These are phyloP conservation scores for Thelephora aurantiotincta DNA, from an alignment of 768 basidiomycete species.

Conservation along the genomic window DNA sequence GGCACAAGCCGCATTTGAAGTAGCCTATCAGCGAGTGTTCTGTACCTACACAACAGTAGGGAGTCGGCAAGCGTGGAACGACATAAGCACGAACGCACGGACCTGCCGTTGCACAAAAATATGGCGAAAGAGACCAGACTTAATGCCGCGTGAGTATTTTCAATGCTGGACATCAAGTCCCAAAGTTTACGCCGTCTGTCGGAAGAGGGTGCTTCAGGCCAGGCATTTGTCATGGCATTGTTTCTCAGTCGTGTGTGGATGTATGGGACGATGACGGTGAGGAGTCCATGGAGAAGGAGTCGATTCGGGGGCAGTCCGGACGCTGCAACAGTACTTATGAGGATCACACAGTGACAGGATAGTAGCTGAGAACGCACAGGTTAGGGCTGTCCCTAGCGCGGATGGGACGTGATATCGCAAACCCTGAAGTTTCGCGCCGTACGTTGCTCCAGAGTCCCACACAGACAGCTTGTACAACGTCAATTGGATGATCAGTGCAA, in stretches of 20 bases:
- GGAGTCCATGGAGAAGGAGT: slow-evolving; percentile 49
- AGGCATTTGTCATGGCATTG: slow-evolving; percentile 69
- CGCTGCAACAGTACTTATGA: slow-evolving; percentile 24
- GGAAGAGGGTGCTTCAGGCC: slow-evolving; percentile 82
- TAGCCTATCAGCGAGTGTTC: slow-evolving; percentile 69
- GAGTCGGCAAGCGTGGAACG: not conserved
- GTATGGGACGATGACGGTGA: slow-evolving; percentile 72
- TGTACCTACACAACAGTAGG: slow-evolving; percentile 43
- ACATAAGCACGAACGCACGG: slow-evolving; percentile 14
- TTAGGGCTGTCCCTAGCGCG: slow-evolving; percentile 22
- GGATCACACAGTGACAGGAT: too few relatives aligned
- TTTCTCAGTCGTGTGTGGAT: slow-evolving; percentile 58
- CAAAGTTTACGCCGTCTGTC: slow-evolving; percentile 64
- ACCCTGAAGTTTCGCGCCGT: slow-evolving; percentile 75
- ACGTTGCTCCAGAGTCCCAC: slow-evolving; percentile 69
- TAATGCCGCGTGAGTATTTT: slow-evolving; percentile 49
- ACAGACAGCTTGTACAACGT: slow-evolving; percentile 71
- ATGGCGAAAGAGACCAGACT: slow-evolving; percentile 63
- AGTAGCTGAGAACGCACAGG: slow-evolving; percentile 7
- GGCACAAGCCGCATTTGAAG: slow-evolving; percentile 65
- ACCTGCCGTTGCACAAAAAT: slow-evolving; percentile 85
- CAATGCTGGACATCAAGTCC: slow-evolving; percentile 49
- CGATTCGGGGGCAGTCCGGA: slow-evolving; percentile 49
- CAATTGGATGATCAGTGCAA: slow-evolving; percentile 54
- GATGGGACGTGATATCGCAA: slow-evolving; percentile 35